These are phyloP conservation scores for Sporothrix brunneoviolacea DNA, from an alignment of 2,329 filamentous ascomycete genomes.

Conservation along the genomic window DNA sequence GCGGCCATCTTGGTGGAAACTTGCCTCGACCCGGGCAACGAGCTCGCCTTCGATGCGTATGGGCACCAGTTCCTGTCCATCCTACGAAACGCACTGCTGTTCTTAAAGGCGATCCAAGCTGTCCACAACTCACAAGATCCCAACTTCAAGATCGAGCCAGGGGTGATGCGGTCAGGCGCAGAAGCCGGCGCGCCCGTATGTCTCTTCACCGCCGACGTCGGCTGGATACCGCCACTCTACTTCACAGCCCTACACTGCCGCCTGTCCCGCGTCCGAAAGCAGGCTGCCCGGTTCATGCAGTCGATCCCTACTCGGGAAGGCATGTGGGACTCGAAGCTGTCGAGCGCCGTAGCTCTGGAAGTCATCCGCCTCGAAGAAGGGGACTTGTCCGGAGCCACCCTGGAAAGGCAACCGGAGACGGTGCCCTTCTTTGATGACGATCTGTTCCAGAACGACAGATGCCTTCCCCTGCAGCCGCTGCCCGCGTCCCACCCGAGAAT, in stretches of 20 bases:
- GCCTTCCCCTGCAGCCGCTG: neutral
- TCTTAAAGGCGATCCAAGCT: neutral
- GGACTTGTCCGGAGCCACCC: no score
- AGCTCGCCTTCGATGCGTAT: neutral
- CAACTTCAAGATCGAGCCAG: neutral
- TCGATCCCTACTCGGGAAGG: constrained; percentile 2
- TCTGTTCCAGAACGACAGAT: neutral
- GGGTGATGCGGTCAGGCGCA: neutral
- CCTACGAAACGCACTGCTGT: neutral
- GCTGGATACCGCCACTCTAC: constrained; percentile 1
- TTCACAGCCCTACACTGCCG: constrained; percentile 4
- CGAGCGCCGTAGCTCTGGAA: neutral
- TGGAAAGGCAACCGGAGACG: no score
- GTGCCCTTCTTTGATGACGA: neutral
- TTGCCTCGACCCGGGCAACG: neutral
- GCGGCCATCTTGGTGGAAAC: neutral
- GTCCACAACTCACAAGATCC: constrained; percentile 1
- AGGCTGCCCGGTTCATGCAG: neutral
- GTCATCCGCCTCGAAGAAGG: neutral
- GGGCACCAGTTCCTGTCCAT: neutral
- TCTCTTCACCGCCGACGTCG: neutral
- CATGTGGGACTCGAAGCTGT: neutral
- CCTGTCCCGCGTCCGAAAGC: neutral
- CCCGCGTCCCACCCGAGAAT: neutral
- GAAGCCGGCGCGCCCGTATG: neutral